Percentiles rank a stretch among this genome's conserved stretches.
phyloP scores from a whole-genome alignment of 345 rosid genomes.

The Raphanus raphanistrum region DNA sequence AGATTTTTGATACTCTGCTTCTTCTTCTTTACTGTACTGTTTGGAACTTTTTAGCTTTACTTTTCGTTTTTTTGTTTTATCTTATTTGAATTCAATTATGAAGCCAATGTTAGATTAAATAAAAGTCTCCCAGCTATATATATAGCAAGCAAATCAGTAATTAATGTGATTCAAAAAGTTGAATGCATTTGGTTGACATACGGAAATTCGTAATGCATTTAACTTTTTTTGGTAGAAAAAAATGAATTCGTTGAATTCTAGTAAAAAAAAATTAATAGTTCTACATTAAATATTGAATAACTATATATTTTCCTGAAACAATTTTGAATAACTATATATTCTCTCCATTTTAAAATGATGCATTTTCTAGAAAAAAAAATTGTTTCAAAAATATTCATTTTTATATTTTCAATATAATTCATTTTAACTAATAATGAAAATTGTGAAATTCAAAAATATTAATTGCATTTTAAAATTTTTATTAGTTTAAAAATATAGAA shows the following conservation, averaged over 20 bases:
- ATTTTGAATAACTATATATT: too few species aligned
- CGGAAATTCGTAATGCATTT: background rate
- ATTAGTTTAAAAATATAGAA: too few species aligned
- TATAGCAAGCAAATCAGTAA: background rate
- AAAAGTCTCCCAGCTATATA: background rate
- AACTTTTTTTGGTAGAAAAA: background rate
- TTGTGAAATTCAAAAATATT: too few species aligned
- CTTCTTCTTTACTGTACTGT: constrained; percentile 16
- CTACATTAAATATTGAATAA: too few species aligned
- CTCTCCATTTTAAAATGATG: too few species aligned
- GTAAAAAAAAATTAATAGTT: background rate
- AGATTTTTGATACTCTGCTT: background rate
- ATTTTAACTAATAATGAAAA: too few species aligned
- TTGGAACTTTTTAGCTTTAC: background rate
- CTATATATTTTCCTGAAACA: too few species aligned
- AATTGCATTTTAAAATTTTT: too few species aligned
- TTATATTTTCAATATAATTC: too few species aligned
- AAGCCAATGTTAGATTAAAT: background rate
- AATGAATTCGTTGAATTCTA: constrained; percentile 1
- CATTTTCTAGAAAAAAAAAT: too few species aligned
- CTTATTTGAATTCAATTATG: background rate
- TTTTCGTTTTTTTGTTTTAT: background rate
- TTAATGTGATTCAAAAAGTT: constrained; percentile 11
- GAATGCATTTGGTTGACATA: constrained; percentile 11
- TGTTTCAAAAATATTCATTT: too few species aligned